Evolutionary conservation across 306 rosid genomes (phyloP), one percentile per base, ranked within the genome.

Genomic region (Dalbergia cultrata): DNA sequence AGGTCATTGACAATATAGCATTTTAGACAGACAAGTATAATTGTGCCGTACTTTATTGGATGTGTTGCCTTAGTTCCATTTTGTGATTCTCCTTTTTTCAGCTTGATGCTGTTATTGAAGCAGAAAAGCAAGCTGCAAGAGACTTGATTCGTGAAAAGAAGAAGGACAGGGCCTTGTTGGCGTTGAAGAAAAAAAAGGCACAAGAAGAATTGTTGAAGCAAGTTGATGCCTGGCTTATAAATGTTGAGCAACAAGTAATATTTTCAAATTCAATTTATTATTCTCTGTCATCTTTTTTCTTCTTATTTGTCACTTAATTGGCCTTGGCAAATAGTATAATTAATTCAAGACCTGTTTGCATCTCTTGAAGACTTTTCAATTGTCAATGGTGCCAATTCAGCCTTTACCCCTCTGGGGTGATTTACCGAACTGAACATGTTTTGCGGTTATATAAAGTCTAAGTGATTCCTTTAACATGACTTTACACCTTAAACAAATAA

Each of bases 81-180:
- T 34, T 50, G 68, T 35, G 5, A 43, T 72, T 19, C 1, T 52
- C 80, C 19, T 85, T 62, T 82, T 82, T 12, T 59, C 86, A 95
- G 99, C 99, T 95, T 45, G 99, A 95, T 79, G 88, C 90, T 76
- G 97, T 95, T 78, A 91, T 95, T 70, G 99, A 95, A 88, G 98
- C 99, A 61, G 98, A 91, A 85, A 95, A 91, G 87, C 93, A 91
- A 85, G 99, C 99, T 74, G 98, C 97, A 49, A 86, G 87, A 78
- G 97, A 95, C 75, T 87, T 95, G 88, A 88, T 95, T 84, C 93
- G 93, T 41, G 91, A 88, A 75, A 95, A 93, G 96, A 95, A 86
- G 86, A 95, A 91, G 87, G 97, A 95, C 56, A 89, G 98, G 78
- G 99, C 99, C 39, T 87, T 95, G 90, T 77, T 95, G 71, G 93